Percentiles rank a stretch among this genome's conserved stretches.
These are phyloP conservation scores for Solanum aculeatissimum DNA, from an alignment of 305 asterid genomes.

Conservation along the genomic window DNA sequence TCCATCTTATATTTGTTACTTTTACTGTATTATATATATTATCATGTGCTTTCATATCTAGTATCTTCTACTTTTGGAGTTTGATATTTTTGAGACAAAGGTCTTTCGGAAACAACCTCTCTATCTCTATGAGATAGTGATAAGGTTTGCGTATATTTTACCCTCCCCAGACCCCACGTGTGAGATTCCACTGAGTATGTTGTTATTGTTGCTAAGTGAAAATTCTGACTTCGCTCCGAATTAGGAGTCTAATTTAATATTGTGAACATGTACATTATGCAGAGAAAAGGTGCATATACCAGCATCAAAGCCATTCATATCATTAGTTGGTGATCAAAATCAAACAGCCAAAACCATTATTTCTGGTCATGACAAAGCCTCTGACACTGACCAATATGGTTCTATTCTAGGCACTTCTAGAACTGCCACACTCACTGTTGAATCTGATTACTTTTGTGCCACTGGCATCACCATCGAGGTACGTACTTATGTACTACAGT, in stretches of 20 bases:
- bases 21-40: too few relatives aligned
- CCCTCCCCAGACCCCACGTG: too few relatives aligned
- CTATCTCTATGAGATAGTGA: too few relatives aligned
- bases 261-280: background rate
- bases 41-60: too few relatives aligned
- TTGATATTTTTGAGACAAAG: too few relatives aligned
- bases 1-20: too few relatives aligned
- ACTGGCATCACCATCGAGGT: constrained; percentile 52
- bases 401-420: constrained; percentile 25
- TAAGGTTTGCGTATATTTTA: too few relatives aligned
- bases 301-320: constrained; percentile 34
- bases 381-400: constrained; percentile 18
- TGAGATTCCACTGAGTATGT: too few relatives aligned
- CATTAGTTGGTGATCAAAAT: constrained; percentile 39
- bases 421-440: constrained; percentile 43
- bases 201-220: background rate
- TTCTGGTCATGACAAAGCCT: constrained; percentile 56
- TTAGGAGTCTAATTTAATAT: background rate
- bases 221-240: background rate
- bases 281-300: constrained; percentile 66
- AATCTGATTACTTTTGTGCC: constrained; percentile 58
- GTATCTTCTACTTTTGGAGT: too few relatives aligned
- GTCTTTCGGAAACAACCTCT: too few relatives aligned
- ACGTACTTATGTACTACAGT: background rate
- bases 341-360: constrained; percentile 26